Evolutionary conservation across 371 early-diverging fungal species (phyloP).

Genomic region (Actinomortierella wolfii): DNA sequence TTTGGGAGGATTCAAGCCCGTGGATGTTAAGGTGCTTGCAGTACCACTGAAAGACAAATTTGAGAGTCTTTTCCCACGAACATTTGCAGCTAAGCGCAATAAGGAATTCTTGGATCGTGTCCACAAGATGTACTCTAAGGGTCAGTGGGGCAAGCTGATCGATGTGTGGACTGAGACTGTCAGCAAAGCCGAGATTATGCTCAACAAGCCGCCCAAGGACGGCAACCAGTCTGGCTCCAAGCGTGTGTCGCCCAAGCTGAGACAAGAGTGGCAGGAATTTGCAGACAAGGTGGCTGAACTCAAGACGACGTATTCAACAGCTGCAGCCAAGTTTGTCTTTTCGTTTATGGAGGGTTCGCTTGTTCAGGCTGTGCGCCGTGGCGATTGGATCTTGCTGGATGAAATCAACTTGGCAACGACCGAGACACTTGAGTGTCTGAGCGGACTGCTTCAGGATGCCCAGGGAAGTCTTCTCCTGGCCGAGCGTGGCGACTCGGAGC

Average conservation of each 20-base stretch:
- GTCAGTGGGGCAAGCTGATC: conserved; percentile 84
- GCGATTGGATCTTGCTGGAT: conserved; percentile 98
- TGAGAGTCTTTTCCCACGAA: conserved; percentile 81
- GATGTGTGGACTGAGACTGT: conserved; percentile 57
- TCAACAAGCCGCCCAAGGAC: conserved; percentile 20
- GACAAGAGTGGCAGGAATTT: conserved; percentile 67
- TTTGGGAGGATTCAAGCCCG: conserved; percentile 97
- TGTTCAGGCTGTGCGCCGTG: conserved; percentile 89
- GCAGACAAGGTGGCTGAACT: conserved; percentile 62
- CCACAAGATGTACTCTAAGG: conserved; percentile 67
- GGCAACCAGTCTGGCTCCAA: conserved; percentile 30
- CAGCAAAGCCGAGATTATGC: conserved; percentile 30
- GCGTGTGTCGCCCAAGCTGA: conserved; percentile 51
- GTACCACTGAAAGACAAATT: conserved; percentile 85
- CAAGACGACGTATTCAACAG: conserved; percentile 73
- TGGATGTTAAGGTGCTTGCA: conserved; percentile 84
- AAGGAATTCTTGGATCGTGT: conserved; percentile 82
- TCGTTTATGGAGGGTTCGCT: conserved; percentile 94
- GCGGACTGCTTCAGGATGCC: conserved; percentile 87
- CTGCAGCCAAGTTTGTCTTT: conserved; percentile 86
- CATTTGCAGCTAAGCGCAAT: conserved; percentile 90
- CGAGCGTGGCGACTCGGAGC: conserved; percentile 91
- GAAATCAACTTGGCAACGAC: conserved; percentile 98
- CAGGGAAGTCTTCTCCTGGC: conserved; percentile 82
- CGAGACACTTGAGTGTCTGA: conserved; percentile 93